Conservation (phyloP, 345 rosid genomes). For the Murraya koenigii region DNA sequence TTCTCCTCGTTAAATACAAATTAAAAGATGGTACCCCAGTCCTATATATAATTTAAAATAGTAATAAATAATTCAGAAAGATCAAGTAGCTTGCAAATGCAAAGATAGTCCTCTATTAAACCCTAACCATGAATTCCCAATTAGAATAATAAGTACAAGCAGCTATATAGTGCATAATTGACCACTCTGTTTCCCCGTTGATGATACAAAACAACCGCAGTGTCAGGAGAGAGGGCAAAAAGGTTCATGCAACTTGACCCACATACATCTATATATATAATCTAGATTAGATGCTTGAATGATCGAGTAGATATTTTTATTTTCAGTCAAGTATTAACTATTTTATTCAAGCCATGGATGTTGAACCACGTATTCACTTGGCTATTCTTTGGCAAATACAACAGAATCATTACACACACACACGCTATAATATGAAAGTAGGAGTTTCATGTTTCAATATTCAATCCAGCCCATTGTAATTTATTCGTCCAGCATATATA, state of each 20-base stretch:
- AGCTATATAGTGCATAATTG: neutral
- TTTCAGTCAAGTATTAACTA: neutral
- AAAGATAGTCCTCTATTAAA: neutral
- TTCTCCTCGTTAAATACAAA: slow-evolving; percentile 1
- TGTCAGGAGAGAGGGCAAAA: slow-evolving; percentile 3
- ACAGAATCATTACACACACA: neutral
- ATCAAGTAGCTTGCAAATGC: neutral
- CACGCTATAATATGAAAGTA: too few relatives aligned
- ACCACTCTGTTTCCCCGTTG: slow-evolving; percentile 6
- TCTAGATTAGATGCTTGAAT: neutral
- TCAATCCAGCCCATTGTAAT: too few relatives aligned
- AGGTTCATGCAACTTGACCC: slow-evolving; percentile 8
- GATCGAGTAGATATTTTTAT: neutral
- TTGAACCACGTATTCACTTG: neutral
- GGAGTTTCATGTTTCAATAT: too few relatives aligned
- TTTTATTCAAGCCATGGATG: neutral
- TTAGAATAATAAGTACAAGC: neutral
- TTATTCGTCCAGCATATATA: too few relatives aligned
- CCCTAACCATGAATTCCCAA: neutral
- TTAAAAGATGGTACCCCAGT: neutral
- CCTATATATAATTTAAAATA: neutral
- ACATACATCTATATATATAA: neutral
- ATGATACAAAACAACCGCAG: neutral
- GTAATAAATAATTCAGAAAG: neutral
- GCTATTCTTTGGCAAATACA: neutral